phyloP scores from a whole-genome alignment of 345 rosid genomes.

The Clausena lansium region DNA sequence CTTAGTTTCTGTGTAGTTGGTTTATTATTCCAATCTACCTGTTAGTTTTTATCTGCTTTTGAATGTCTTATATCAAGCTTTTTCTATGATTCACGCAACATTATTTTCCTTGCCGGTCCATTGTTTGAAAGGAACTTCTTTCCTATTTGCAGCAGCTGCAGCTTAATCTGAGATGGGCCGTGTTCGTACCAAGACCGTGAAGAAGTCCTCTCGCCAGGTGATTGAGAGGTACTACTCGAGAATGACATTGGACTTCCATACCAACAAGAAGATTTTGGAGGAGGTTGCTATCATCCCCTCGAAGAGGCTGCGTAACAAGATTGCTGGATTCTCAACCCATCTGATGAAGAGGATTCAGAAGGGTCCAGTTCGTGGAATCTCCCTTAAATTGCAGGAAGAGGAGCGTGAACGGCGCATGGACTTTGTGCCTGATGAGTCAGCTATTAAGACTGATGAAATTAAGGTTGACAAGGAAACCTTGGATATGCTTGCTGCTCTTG shows the following conservation, averaged over 20 bases:
- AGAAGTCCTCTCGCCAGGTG: slow-evolving; percentile 88
- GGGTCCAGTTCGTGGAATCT: slow-evolving; percentile 89
- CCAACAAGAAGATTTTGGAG: slow-evolving; percentile 81
- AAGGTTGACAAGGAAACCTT: slow-evolving; percentile 76
- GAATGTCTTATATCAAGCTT: background rate
- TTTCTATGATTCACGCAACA: background rate
- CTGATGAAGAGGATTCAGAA: slow-evolving; percentile 79
- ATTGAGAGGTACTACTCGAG: slow-evolving; percentile 83
- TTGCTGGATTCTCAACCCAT: slow-evolving; percentile 86
- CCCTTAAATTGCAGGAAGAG: slow-evolving; percentile 80
- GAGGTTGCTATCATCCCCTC: slow-evolving; percentile 90
- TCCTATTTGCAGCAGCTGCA: background rate
- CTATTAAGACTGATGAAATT: slow-evolving; percentile 54
- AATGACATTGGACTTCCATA: slow-evolving; percentile 86
- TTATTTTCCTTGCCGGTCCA: background rate
- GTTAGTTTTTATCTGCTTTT: background rate
- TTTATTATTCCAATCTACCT: too few relatives aligned
- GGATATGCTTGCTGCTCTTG: slow-evolving; percentile 76
- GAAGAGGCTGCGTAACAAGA: slow-evolving; percentile 84
- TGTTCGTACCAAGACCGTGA: slow-evolving; percentile 86
- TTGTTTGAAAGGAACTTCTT: too few relatives aligned
- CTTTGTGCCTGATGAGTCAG: slow-evolving; percentile 84
- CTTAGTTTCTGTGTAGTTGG: background rate
- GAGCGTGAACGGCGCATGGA: slow-evolving; percentile 94
- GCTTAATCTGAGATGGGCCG: slow-evolving; percentile 58